Conservation (phyloP, 192 early-diverging fungal species). For the Anaeromyces robustus region DNA sequence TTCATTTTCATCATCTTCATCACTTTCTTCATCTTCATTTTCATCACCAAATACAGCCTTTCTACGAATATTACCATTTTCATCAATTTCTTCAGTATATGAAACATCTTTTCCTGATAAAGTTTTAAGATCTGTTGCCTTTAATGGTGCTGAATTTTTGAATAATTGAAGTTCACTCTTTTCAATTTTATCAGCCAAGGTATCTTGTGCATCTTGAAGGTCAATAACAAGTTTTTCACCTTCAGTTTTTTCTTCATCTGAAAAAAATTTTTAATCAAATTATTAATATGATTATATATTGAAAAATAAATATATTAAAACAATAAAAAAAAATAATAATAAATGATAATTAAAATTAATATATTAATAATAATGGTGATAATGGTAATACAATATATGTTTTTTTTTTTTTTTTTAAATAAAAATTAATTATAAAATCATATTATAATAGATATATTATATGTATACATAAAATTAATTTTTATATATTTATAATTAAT, state of each 20-base stretch:
- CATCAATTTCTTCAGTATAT: slow-evolving; percentile 8
- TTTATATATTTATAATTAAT: not conserved
- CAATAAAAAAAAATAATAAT: too few species aligned
- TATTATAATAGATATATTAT: too few species aligned
- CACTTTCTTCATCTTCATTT: slow-evolving; percentile 2
- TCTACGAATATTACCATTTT: slow-evolving; percentile 7
- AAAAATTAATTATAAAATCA: too few species aligned
- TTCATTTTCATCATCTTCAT: slow-evolving; percentile 2
- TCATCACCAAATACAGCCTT: slow-evolving; percentile 3
- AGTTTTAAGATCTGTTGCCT: slow-evolving; percentile 18
- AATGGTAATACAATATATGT: too few species aligned
- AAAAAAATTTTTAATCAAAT: too few species aligned
- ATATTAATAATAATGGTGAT: too few species aligned
- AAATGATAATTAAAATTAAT: too few species aligned
- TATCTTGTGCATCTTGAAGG: slow-evolving; percentile 67
- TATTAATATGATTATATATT: not conserved
- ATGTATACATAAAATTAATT: too few species aligned
- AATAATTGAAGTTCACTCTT: slow-evolving; percentile 55
- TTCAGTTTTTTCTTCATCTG: slow-evolving; percentile 33
- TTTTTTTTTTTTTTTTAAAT: too few species aligned
- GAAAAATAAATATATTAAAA: too few species aligned
- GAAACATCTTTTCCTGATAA: slow-evolving; percentile 3
- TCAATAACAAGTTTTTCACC: slow-evolving; percentile 89
- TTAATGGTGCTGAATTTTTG: slow-evolving; percentile 38
- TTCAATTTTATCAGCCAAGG: slow-evolving; percentile 53